Base-by-base conservation (phyloP, 2,329 filamentous ascomycete species). In the Emmonsiellopsis sp. region DNA sequence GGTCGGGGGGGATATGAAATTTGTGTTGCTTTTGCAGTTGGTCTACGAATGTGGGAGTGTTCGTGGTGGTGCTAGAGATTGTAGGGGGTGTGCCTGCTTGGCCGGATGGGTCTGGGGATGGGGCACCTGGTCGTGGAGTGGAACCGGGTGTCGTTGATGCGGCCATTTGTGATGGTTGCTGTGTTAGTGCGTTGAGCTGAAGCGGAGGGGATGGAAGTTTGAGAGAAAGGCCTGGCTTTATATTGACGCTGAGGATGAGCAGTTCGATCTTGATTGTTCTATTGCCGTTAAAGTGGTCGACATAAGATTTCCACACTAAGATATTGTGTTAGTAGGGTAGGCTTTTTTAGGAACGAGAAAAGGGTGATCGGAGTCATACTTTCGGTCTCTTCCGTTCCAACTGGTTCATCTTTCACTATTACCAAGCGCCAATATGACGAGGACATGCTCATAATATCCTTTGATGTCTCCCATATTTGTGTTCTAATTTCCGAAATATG, bases 391-490 rank as follows among this genome's bases (percentile, higher is more conserved):
- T 77, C 74, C 37, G 71, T 59, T 17, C 77, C 77, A 59, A 79
- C 71, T 27, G 74, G 68, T 6, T 78, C 79, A 3, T 73, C 72
- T 60, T 73, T 76, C 2, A 76, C 77, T 42, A 84, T 67, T 51
- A 79, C 76, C 4, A 84, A 63, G 27, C 76, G 76, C 80, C 80
- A 83, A 8, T 73, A 72, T 5, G 77, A 74, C 55, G 75, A 72
- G 48, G 74, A 68, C 44, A 71, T 74, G 14, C 76, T 72, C 59
- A 83, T 70, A 14, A 84, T 77, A 37, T 77, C 76, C 43, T 75
- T 68, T 0, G 80, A 83, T 9, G 75, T 75, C 32, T 75, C 71
- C 78, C 80, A 83, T 3, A 84, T 76, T 50, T 83, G 79, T 56
- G 71, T 71, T 11, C 77, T 74, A 10, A 82, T 69, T 34, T 81